phyloP scores from a whole-genome alignment of 2,329 filamentous ascomycete genomes.

The Cadophora sp. region DNA sequence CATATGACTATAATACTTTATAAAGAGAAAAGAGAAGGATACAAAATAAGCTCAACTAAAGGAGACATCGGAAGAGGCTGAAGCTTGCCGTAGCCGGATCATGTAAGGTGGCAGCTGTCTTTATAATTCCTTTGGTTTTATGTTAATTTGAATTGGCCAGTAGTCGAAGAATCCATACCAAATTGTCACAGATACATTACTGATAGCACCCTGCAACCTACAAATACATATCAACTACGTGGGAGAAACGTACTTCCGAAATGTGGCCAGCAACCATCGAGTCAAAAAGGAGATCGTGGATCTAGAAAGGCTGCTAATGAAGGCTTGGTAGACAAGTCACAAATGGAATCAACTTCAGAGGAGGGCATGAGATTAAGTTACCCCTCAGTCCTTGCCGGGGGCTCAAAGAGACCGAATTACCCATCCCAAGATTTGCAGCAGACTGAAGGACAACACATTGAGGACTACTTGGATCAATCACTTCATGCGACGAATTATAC shows the following conservation, averaged over 20 bases:
- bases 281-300: neutral
- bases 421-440: neutral
- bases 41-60: neutral
- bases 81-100: neutral
- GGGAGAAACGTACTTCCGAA: slow-evolving; percentile 1
- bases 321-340: neutral
- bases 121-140: neutral
- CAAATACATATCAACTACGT: neutral
- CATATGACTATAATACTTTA: neutral
- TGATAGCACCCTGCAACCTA: neutral
- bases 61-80: neutral
- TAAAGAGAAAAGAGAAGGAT: neutral
- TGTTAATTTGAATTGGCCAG: neutral
- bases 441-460: neutral
- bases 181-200: neutral
- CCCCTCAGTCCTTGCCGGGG: neutral
- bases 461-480: neutral
- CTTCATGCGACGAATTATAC: neutral
- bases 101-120: neutral
- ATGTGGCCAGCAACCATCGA: neutral
- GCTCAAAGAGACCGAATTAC: neutral
- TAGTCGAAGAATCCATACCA: neutral
- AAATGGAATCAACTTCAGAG: neutral
- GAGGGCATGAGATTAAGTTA: neutral
- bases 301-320: neutral